Percentiles rank a stretch among this genome's conserved stretches.
Conservation (phyloP, 805 yeast species). For the Lipomyces kockii region DNA sequence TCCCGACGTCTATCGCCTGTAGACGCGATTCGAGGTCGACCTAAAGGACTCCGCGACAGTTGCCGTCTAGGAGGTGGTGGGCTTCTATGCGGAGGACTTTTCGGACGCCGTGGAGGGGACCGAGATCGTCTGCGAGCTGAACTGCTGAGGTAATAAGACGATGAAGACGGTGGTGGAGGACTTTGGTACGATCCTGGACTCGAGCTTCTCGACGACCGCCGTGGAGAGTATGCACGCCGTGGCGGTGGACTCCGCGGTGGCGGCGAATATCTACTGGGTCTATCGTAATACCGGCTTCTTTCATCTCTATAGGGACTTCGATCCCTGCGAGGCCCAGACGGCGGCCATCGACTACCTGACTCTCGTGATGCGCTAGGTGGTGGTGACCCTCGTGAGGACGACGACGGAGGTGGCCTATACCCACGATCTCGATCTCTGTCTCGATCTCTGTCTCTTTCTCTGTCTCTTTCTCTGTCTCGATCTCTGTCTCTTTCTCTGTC, state of each 20-base stretch:
- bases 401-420: constrained; percentile 11
- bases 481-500: constrained; percentile 23
- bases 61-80: constrained; percentile 22
- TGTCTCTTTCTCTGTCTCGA: constrained; percentile 11
- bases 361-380: constrained; percentile 5
- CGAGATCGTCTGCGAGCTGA: constrained; percentile 12
- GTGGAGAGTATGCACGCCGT: constrained; percentile 14
- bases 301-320: constrained; percentile 8
- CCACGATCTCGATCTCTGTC: constrained; percentile 18
- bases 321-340: constrained; percentile 5
- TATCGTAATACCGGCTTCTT: constrained; percentile 9
- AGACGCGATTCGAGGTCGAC: background rate
- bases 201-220: constrained; percentile 23
- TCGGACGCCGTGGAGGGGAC: constrained; percentile 2
- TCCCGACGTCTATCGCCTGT: constrained; percentile 8
- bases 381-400: constrained; percentile 7
- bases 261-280: constrained; percentile 18
- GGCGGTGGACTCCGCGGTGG: constrained; percentile 12
- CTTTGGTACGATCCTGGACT: constrained; percentile 17
- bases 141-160: constrained; percentile 3
- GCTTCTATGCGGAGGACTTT: constrained; percentile 15
- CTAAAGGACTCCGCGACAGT: constrained; percentile 21
- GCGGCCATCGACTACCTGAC: background rate
- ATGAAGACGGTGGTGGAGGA: constrained; percentile 15
- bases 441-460: constrained; percentile 13